Evolutionary conservation across 768 basidiomycete genomes (phyloP).

Genomic region (Glaciozyma antarctica): DNA sequence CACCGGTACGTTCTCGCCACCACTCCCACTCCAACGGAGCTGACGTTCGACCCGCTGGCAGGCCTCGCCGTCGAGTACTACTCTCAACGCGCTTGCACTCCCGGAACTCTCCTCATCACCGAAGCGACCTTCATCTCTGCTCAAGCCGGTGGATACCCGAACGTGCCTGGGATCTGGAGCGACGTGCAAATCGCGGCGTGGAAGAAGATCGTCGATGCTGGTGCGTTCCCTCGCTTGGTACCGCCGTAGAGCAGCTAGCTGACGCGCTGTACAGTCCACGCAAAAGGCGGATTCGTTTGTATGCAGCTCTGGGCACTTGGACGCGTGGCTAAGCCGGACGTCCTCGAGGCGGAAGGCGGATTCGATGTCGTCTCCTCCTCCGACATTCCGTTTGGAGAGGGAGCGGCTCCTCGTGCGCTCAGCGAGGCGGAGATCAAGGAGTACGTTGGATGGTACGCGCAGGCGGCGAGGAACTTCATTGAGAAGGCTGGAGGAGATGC

Average conservation of each 20-base stretch:
- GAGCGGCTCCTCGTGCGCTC: slow-evolving; percentile 20
- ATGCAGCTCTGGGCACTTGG: slow-evolving; percentile 56
- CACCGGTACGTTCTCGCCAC: not conserved
- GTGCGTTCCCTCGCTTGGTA: slow-evolving; percentile 28
- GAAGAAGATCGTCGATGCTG: slow-evolving; percentile 52
- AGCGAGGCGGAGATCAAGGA: slow-evolving; percentile 42
- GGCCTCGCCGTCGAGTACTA: slow-evolving; percentile 22
- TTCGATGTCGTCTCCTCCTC: slow-evolving; percentile 25
- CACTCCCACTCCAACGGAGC: not conserved
- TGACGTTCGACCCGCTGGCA: not conserved
- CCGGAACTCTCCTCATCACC: slow-evolving; percentile 50
- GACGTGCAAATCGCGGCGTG: slow-evolving; percentile 52
- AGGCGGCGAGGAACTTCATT: slow-evolving; percentile 51
- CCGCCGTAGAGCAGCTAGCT: not conserved
- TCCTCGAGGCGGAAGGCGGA: slow-evolving; percentile 8
- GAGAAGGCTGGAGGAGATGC: slow-evolving; percentile 62
- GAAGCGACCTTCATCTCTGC: slow-evolving; percentile 42
- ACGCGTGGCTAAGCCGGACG: slow-evolving; percentile 38
- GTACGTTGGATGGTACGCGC: slow-evolving; percentile 45
- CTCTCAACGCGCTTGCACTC: slow-evolving; percentile 32
- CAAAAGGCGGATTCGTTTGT: slow-evolving; percentile 48
- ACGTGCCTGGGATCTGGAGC: slow-evolving; percentile 57
- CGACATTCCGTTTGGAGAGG: slow-evolving; percentile 21
- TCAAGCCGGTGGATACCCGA: slow-evolving; percentile 8
- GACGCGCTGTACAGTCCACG: slow-evolving; percentile 39